Conservation (phyloP, 805 yeast genomes). For the Kluyveromyces dobzhanskii region DNA sequence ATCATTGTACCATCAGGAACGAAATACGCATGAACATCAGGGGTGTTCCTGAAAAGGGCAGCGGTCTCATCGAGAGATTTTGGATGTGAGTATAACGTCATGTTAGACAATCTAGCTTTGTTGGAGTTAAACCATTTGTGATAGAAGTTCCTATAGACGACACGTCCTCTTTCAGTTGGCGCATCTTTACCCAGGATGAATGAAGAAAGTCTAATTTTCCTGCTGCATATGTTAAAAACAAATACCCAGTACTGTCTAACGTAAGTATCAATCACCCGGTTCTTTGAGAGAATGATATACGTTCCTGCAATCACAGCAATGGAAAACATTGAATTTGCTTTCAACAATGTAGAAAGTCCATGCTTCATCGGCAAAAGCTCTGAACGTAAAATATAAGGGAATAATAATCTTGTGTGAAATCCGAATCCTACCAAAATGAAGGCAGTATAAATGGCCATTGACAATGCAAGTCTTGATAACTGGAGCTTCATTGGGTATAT, state of each 20-base stretch:
- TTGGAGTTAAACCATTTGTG: constrained; percentile 35
- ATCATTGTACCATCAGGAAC: constrained; percentile 76
- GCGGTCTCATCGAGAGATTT: constrained; percentile 40
- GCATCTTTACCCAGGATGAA: constrained; percentile 59
- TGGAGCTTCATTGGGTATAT: constrained; percentile 69
- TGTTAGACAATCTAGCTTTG: constrained; percentile 32
- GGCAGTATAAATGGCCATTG: constrained; percentile 65
- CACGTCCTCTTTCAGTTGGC: constrained; percentile 62
- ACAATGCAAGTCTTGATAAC: constrained; percentile 58
- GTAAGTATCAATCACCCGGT: constrained; percentile 27
- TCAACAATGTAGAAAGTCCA: constrained; percentile 1
- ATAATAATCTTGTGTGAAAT: constrained; percentile 42
- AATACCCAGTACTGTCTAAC: constrained; percentile 51
- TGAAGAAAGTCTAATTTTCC: constrained; percentile 65
- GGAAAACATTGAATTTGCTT: neutral
- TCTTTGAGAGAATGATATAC: constrained; percentile 20
- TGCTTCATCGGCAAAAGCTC: constrained; percentile 10
- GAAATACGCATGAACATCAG: constrained; percentile 44
- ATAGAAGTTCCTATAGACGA: constrained; percentile 44
- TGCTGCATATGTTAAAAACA: constrained; percentile 48
- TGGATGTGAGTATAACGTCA: constrained; percentile 51
- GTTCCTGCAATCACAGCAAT: constrained; percentile 8
- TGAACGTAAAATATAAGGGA: constrained; percentile 30
- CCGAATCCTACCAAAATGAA: constrained; percentile 76
- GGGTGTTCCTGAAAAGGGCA: constrained; percentile 35